Evolutionary conservation across 2,329 filamentous ascomycete species (phyloP).

Genomic region (Paramyrothecium sp.): DNA sequence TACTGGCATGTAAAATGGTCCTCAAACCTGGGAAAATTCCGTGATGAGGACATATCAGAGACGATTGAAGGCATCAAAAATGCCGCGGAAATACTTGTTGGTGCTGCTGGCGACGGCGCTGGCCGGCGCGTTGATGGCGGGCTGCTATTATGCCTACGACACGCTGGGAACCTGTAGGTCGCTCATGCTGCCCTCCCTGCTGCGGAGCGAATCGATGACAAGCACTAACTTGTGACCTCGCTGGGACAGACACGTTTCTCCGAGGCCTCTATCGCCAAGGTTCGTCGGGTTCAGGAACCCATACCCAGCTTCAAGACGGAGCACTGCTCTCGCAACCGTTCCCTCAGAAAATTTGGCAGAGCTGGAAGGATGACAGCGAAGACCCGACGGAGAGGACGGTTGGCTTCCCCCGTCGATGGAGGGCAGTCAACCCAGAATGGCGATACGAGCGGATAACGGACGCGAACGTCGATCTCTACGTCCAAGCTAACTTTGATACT

Average conservation of each 20-base stretch:
- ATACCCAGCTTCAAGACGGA: background rate
- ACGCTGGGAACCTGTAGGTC: background rate
- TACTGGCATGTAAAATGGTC: too few relatives aligned
- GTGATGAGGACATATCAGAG: background rate
- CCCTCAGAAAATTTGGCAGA: conserved; percentile 28
- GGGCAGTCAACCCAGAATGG: conserved; percentile 19
- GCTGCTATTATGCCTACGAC: background rate
- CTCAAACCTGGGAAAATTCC: too few relatives aligned
- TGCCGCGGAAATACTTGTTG: background rate
- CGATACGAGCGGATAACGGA: conserved; percentile 26
- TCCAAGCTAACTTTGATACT: conserved; percentile 64
- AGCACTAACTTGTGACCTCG: too few relatives aligned
- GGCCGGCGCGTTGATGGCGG: background rate
- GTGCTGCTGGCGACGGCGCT: background rate
- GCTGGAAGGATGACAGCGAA: conserved; percentile 26
- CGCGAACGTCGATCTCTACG: conserved; percentile 32
- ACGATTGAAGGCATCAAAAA: background rate
- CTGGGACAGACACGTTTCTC: too few relatives aligned
- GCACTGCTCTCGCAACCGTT: conserved; percentile 3
- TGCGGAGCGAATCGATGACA: too few relatives aligned
- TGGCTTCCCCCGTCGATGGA: conserved; percentile 24
- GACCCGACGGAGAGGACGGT: conserved; percentile 21
- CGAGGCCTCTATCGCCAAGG: too few relatives aligned
- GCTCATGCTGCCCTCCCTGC: background rate
- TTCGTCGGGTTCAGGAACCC: too few relatives aligned